Evolutionary conservation across 2,329 filamentous ascomycete genomes (phyloP).

Genomic region (Hysterium pulicare): DNA sequence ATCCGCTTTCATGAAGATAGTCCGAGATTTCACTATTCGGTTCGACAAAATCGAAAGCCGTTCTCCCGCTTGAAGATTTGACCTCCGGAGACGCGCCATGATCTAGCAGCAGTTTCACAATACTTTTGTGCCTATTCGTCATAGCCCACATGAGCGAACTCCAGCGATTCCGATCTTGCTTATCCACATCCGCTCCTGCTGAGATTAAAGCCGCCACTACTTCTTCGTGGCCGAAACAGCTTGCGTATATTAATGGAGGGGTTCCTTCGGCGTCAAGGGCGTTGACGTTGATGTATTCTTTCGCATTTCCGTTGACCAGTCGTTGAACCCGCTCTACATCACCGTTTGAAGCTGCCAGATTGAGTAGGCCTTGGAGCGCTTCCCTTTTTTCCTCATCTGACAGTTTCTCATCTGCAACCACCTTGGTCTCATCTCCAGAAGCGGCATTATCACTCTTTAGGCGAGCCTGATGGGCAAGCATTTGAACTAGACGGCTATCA

Average conservation of each 20-base stretch:
- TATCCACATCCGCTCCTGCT: conserved; percentile 83
- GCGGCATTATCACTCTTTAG: conserved; percentile 64
- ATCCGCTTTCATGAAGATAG: conserved; percentile 91
- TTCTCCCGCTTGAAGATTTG: conserved; percentile 89
- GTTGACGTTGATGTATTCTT: conserved; percentile 77
- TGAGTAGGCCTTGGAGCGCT: conserved; percentile 79
- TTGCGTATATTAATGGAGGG: conserved; percentile 93
- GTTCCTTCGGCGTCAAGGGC: conserved; percentile 90
- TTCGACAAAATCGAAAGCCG: conserved; percentile 91
- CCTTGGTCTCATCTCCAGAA: conserved; percentile 70
- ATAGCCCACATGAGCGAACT: conserved; percentile 99
- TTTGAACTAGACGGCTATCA: conserved; percentile 86
- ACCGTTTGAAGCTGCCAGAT: conserved; percentile 95
- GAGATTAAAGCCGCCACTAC: conserved; percentile 82
- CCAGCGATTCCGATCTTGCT: conserved; percentile 95
- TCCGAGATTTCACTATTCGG: conserved; percentile 96
- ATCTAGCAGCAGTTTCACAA: conserved; percentile 88
- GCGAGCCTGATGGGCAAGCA: conserved; percentile 91
- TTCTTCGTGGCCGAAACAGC: conserved; percentile 92
- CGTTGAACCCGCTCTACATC: conserved; percentile 77
- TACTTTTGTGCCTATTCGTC: conserved; percentile 95
- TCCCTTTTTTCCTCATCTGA: conserved; percentile 74
- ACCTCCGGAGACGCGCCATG: conserved; percentile 93
- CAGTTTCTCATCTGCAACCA: conserved; percentile 71
- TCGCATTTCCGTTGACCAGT: conserved; percentile 71